Evolutionary conservation across 495 filamentous ascomycete species (phyloP), one percentile per base, ranked within the genome.

Genomic region (Aspergillus biplanus): DNA sequence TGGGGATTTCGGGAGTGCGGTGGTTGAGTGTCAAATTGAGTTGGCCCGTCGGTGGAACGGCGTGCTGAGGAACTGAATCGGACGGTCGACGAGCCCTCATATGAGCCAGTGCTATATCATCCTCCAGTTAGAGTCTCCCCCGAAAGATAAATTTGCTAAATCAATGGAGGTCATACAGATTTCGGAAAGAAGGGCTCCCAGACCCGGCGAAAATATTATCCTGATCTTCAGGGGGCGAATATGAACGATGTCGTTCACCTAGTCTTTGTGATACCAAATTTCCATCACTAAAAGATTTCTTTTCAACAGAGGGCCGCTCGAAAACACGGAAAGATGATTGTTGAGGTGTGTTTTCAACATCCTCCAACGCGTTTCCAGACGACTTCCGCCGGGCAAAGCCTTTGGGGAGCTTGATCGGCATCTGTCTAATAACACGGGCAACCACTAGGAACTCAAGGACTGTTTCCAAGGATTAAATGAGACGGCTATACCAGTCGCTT

Each of bases 31-130:
- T 89, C 85, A 39, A 89, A 84, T 59, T 86, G 80, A 6, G 74
- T 73, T 21, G 79, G 78, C 7, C 82, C 72, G 62, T 91, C 90
- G 27, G 87, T 86, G 7, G 89, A 91, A 7, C 89, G 92, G 27
- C 90, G 89, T 8, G 90, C 91, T 15, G 87, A 85, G 58, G 90
- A 90, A 69, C 89, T 91, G 64, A 90, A 80, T 54, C 88, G 86
- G 11, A 75, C 78, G n/a, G 82, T 82, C 34, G 78, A 75, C 33
- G 89, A 89, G 67, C 86, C 87, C 66, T 92, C 83, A 66, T 81
- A 73, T 47, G 87, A 88, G 32, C 83, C 87, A n/a, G 47, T 58
- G 86, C 87, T 73, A 88, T 90, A 58, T 83, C 83, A 70, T 83
- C 86, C 66, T 53, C 66, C 52, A 56, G 71, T 81, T 72, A 79